Evolutionary conservation across 2,329 filamentous ascomycete genomes (phyloP), one percentile per base, ranked within the genome.

Genomic region (Penicillium sp.): DNA sequence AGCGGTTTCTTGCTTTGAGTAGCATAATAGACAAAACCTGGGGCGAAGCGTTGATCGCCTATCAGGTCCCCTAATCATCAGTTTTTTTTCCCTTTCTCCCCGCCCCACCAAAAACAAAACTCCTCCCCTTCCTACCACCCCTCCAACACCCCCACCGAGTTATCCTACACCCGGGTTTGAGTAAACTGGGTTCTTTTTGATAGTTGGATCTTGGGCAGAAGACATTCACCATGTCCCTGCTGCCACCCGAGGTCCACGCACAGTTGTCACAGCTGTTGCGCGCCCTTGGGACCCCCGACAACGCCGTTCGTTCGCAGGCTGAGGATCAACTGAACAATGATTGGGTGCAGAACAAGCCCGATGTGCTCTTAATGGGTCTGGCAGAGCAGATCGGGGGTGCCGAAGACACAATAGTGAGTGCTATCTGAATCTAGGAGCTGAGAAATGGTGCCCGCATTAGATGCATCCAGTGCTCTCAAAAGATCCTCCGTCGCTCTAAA

Each of bases 261-360:
- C 88, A 91, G 74, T 84, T 98, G 63, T 78, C 79, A 56, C 86
- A 90, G 79, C 82, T 98, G 58, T 78, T 98, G 67, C 83, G 87
- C 73, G 90, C 86, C 59, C 81, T 98, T 56, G 87, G 93, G 73
- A 91, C 88, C 39, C 74, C 89, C 60, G 91, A 98, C 74, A 98
- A 98, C 74, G 77, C 77, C 48, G 78, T 88, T 60, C 85, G 93
- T 66, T 82, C 86, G 24, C 82, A 88, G 69, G 91, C 91, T 42
- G 93, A 98, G 71, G 88, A 94, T 56, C 86, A 90, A 68, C 76
- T 98, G 53, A 87, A 89, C 69, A 87, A 82, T 71, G 90, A 89
- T 77, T 98, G 93, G 93, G 86, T 89, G 28, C 74, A 76, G 52
- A 78, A 81, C 47, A 81, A 86, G 51, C 90, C 93, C 28, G 90